Base-by-base conservation (phyloP, 257 asterid genomes). In the Penstemon davidsonii region DNA sequence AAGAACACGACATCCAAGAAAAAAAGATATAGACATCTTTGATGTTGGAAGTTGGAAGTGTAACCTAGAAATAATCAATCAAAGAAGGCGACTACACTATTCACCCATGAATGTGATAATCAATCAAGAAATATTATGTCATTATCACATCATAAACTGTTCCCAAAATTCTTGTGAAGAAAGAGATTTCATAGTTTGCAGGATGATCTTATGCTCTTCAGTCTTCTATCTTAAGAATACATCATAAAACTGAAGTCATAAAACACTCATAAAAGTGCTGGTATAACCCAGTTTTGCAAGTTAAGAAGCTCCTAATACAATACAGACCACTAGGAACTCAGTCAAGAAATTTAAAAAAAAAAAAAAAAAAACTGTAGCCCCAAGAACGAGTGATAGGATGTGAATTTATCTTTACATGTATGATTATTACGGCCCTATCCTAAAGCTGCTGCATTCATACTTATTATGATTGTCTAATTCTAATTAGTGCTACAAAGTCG, bases 361-460 rank as follows among this genome's bases (percentile, higher is more conserved):
- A 53, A 7, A 7, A n/a, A 4, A 3, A 51, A 5, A 40, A 8
- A 6, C 19, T 53, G 4, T 7, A 7, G 39, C 7, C 64, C 40
- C 64, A n/a, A 7, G 10, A 19, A 10, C 19, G 56, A 45, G 11
- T 9, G 43, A 45, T 11, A 46, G 12, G 39, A 8, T 12, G 5
- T 12, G n/a, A 3, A 0, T 12, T 7, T 37, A n/a, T 42, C 36
- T 33, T 38, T 25, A 8, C 25, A 45, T 15, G 37, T 45, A 47
- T 15, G 5, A 46, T 59, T 60, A 39, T 43, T 55, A 8, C 2
- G 3, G 11, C 38, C 38, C 13, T 54, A 10, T 5, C 33, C 42
- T 52, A 7, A 25, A 64, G 55, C 63, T 11, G 44, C 64, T 12
- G 42, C 43, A 41, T 67, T 57, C 4, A 57, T 36, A 25, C 55